Percentiles rank a stretch among this genome's conserved stretches.
Evolutionary conservation across 176 grass and related monocot species (phyloP).

Genomic region (Oryza meyeriana): DNA sequence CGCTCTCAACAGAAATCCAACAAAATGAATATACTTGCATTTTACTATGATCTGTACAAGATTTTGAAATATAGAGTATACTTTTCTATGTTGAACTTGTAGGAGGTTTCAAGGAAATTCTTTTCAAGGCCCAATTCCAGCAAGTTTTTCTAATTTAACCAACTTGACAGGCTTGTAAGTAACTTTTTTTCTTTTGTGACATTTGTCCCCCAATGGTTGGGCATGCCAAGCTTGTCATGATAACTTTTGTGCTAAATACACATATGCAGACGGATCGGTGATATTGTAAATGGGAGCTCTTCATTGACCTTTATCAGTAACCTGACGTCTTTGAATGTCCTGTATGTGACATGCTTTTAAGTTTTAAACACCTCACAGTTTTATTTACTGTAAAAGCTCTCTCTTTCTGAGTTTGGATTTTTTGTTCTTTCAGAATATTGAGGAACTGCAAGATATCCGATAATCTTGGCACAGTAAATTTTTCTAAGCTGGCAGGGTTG

Average conservation of each 20-base stretch:
- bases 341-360: slow-evolving; percentile 27
- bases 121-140: slow-evolving; percentile 42
- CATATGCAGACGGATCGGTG: slow-evolving; percentile 51
- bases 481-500: slow-evolving; percentile 47
- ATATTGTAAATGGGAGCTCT: slow-evolving; percentile 59
- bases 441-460: slow-evolving; percentile 78
- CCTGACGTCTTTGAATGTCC: slow-evolving; percentile 40
- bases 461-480: slow-evolving; percentile 49
- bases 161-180: slow-evolving; percentile 34
- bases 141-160: slow-evolving; percentile 24
- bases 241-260: neutral
- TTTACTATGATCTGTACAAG: neutral
- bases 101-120: slow-evolving; percentile 46
- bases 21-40: neutral
- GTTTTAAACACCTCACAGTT: neutral
- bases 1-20: neutral
- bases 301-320: slow-evolving; percentile 52
- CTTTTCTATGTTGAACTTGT: neutral
- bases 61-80: neutral
- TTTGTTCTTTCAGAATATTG: slow-evolving; percentile 48
- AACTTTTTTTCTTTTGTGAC: neutral
- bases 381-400: neutral
- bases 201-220: neutral
- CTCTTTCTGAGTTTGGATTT: neutral
- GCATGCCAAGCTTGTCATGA: neutral